Evolutionary conservation across 495 filamentous ascomycete species (phyloP).

Genomic region (Talaromyces nanjingensis): DNA sequence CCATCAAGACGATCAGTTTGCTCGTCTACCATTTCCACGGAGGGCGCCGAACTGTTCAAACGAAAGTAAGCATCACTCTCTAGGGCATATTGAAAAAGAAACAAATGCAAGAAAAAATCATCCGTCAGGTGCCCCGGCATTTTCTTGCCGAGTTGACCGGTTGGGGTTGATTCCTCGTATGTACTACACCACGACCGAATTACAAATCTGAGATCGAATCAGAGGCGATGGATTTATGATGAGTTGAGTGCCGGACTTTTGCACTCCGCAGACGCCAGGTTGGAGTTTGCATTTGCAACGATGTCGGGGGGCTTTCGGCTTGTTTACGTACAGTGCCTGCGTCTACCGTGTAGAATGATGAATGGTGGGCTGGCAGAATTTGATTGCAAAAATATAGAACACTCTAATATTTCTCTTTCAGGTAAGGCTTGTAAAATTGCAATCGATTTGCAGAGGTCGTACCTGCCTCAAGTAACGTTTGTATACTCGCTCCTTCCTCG

Average conservation of each 20-base stretch:
- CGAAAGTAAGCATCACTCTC: background rate
- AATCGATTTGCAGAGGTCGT: background rate
- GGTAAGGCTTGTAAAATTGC: background rate
- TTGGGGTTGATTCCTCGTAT: background rate
- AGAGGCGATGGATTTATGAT: background rate
- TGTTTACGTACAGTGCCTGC: background rate
- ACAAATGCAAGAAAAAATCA: background rate
- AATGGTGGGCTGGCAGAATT: background rate
- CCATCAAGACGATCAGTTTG: no score
- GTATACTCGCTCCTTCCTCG: background rate
- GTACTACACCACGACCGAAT: background rate
- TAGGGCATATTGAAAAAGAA: background rate
- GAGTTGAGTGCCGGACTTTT: background rate
- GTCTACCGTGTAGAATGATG: background rate
- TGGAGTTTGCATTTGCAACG: background rate
- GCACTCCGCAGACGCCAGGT: background rate
- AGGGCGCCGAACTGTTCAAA: background rate
- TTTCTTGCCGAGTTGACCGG: background rate
- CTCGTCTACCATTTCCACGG: background rate
- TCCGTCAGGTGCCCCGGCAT: background rate
- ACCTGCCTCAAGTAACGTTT: background rate
- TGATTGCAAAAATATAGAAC: background rate
- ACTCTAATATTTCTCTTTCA: background rate
- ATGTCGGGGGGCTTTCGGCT: background rate
- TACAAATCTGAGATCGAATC: background rate